phyloP scores from a whole-genome alignment of 2,329 filamentous ascomycete species.

The Stemphylium lycopersici region DNA sequence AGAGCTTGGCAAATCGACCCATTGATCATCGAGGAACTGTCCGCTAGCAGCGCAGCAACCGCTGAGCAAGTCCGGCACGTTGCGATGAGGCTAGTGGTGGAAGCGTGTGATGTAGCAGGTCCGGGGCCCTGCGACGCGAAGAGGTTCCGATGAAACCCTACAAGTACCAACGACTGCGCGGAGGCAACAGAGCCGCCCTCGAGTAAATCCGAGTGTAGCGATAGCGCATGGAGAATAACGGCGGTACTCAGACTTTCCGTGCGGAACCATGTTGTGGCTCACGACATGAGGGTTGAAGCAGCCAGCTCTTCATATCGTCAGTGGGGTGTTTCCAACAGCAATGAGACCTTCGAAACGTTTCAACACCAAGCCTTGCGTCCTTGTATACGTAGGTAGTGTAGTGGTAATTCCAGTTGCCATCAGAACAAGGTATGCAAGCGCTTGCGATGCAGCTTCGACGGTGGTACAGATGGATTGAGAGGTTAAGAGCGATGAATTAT shows the following conservation, averaged over 20 bases:
- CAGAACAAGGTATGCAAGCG: neutral
- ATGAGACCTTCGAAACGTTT: slow-evolving; percentile 28
- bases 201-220: slow-evolving; percentile 17
- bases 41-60: slow-evolving; percentile 35
- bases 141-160: slow-evolving; percentile 42
- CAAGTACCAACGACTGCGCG: slow-evolving; percentile 41
- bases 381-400: too few relatives aligned
- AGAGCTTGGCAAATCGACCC: slow-evolving; percentile 34
- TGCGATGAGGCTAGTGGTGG: slow-evolving; percentile 37
- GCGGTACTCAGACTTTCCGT: slow-evolving; percentile 39
- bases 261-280: slow-evolving; percentile 29
- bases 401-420: too few relatives aligned
- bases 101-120: slow-evolving; percentile 46
- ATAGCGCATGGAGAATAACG: slow-evolving; percentile 35
- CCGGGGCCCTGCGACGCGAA: slow-evolving; percentile 47
- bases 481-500: slow-evolving; percentile 5
- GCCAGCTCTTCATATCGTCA: slow-evolving; percentile 17
- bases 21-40: slow-evolving; percentile 38
- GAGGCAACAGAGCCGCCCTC: slow-evolving; percentile 39
- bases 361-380: slow-evolving; percentile 22
- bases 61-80: slow-evolving; percentile 30
- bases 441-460: slow-evolving; percentile 7
- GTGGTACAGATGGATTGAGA: slow-evolving; percentile 1
- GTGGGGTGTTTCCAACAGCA: slow-evolving; percentile 20
- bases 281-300: slow-evolving; percentile 27